Percentiles rank a stretch among this genome's conserved stretches.
Conservation (phyloP, 2,329 filamentous ascomycete genomes). For the Graphiopsis chlorocephala region DNA sequence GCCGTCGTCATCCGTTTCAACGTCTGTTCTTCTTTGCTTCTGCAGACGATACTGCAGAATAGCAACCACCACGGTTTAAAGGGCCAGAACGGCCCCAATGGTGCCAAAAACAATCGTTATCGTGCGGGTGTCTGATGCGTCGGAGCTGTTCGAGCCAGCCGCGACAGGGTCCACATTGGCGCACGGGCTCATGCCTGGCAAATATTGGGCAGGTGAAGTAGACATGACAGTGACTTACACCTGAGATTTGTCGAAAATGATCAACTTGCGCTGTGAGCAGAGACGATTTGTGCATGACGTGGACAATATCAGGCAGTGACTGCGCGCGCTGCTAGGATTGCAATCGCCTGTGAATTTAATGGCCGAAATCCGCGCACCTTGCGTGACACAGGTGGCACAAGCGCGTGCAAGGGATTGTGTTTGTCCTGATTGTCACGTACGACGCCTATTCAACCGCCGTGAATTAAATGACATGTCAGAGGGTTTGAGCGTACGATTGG, state of each 20-base stretch:
- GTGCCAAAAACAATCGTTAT: not conserved
- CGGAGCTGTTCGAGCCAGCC: not conserved
- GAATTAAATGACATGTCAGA: too few relatives aligned
- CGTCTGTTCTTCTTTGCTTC: not conserved
- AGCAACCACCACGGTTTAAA: not conserved
- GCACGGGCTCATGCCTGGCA: not conserved
- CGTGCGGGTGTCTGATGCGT: not conserved
- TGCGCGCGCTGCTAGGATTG: too few relatives aligned
- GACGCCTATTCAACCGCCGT: too few relatives aligned
- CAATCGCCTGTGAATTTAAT: too few relatives aligned
- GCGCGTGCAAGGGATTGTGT: too few relatives aligned
- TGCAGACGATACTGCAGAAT: not conserved
- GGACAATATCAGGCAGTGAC: not conserved
- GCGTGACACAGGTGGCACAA: too few relatives aligned
- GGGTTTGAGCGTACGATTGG: too few relatives aligned
- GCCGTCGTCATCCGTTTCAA: not conserved
- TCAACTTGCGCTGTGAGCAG: not conserved
- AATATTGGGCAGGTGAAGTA: not conserved
- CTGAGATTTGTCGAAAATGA: not conserved
- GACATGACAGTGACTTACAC: not conserved
- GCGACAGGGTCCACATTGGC: not conserved
- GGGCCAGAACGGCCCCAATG: not conserved
- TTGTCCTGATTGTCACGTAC: too few relatives aligned
- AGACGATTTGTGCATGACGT: not conserved
- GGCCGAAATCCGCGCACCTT: too few relatives aligned